Evolutionary conservation across 768 basidiomycete genomes (phyloP).

Genomic region (Russula brevipes): DNA sequence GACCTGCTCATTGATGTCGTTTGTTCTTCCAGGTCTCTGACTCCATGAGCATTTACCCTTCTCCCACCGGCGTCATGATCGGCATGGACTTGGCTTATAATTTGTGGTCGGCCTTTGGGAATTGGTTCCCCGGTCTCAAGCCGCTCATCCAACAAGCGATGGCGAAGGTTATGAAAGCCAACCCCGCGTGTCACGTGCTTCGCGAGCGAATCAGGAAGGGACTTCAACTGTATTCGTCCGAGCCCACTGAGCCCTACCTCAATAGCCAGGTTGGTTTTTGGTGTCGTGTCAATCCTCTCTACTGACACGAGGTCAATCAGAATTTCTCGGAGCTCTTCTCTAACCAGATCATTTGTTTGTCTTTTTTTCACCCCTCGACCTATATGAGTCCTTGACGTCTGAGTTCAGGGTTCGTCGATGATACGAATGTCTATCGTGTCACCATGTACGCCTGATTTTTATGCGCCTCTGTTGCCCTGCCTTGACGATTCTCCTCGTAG

Average conservation of each 20-base stretch:
- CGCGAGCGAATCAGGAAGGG: slow-evolving; percentile 99
- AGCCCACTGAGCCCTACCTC: slow-evolving; percentile 97
- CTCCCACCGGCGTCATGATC: slow-evolving; percentile 97
- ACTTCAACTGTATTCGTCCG: slow-evolving; percentile 96
- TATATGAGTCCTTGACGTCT: slow-evolving; percentile 8
- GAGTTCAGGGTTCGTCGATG: slow-evolving; percentile 89
- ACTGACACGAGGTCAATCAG: slow-evolving; percentile 29
- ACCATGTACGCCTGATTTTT: slow-evolving; percentile 56
- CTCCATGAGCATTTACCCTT: slow-evolving; percentile 98
- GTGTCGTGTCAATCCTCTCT: slow-evolving; percentile 1
- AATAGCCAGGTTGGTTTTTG: slow-evolving; percentile 70
- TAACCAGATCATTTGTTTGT: slow-evolving; percentile 91
- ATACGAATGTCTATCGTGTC: slow-evolving; percentile 99
- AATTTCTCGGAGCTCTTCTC: slow-evolving; percentile 96
- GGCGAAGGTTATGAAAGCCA: slow-evolving; percentile 99
- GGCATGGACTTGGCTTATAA: slow-evolving; percentile 99
- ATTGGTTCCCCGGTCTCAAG: slow-evolving; percentile 99
- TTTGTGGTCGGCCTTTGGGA: slow-evolving; percentile 96
- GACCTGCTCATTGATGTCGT: not conserved
- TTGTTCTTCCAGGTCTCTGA: slow-evolving; percentile 64
- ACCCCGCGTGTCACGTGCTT: slow-evolving; percentile 94
- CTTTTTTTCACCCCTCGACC: not conserved
- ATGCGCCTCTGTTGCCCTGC: not conserved
- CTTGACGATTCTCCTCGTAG: slow-evolving; percentile 35
- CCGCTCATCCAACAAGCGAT: slow-evolving; percentile 97